Conservation (phyloP, 208 protist species). For the Leishmania amazonensis region DNA sequence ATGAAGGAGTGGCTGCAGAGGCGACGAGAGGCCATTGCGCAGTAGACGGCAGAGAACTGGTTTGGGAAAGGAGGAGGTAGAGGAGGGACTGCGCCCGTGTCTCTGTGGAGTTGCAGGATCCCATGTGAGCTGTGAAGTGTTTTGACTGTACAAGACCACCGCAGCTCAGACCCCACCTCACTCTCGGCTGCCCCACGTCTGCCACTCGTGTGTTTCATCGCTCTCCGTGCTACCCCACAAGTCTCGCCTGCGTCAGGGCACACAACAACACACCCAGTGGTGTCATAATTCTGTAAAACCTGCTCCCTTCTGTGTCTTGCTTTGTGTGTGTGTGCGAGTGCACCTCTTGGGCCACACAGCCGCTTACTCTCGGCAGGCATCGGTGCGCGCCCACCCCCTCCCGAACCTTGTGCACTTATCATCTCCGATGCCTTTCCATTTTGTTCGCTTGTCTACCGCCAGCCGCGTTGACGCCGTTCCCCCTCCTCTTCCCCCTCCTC, state of each 20-base stretch:
- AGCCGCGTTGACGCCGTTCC: background rate
- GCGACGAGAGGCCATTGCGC: conserved; percentile 22
- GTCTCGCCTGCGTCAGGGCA: background rate
- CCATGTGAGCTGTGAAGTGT: background rate
- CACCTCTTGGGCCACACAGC: background rate
- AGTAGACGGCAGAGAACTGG: background rate
- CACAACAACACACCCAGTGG: background rate
- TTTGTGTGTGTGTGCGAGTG: background rate
- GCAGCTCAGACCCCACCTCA: background rate
- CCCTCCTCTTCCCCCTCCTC: background rate
- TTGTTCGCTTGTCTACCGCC: conserved; percentile 6
- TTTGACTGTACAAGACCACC: background rate
- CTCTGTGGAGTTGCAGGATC: background rate
- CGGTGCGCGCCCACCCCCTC: background rate
- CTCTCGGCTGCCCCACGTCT: background rate
- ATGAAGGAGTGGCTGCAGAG: conserved; percentile 60
- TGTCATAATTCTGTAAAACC: background rate
- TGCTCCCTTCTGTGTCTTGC: background rate
- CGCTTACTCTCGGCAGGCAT: background rate
- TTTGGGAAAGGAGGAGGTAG: background rate
- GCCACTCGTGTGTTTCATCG: background rate
- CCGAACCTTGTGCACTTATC: background rate
- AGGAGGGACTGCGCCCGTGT: background rate
- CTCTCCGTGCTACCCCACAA: background rate
- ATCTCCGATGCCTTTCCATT: background rate